Base-by-base conservation (phyloP, 139 green algal genomes). In the Chlorokybus atmophyticus region DNA sequence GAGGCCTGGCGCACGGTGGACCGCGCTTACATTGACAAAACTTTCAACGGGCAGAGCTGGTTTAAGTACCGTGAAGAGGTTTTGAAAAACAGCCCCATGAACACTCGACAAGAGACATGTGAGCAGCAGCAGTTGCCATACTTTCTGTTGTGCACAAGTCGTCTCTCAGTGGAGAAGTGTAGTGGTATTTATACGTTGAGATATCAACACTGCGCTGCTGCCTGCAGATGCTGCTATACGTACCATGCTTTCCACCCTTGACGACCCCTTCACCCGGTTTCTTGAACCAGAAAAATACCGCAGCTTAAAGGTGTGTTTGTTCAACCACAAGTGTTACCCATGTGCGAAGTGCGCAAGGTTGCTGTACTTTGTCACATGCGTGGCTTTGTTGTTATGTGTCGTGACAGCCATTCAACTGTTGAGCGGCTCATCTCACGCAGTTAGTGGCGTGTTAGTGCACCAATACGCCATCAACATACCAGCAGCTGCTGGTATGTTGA, bases 251-350 rank as follows among this genome's bases (percentile, higher is more conserved):
- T 71, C 69, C 5, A 76, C 57, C 0, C 67, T 98, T 55, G 76
- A 85, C 51, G 90, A 98, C 70, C 90, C 90, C 27, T 98, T 97
- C 81, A 97, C 88, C 0, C 67, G 88, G 4, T 90, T 95, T 61
- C 70, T 97, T 25, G 82, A 86, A 54, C 90, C 88, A 1, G 69
- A 82, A 4, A 71, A 82, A 10, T 83, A 84, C 29, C 27, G 50
- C 3, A 75, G 69, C 3, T 55, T 92, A 26, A 60, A 75, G 40
- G 57, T 65, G n/a, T 10, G 35, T 44, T n/a, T n/a, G n/a, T n/a
- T n/a, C n/a, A n/a, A n/a, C n/a, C n/a, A n/a, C n/a, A n/a, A n/a
- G n/a, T n/a, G n/a, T n/a, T n/a, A n/a, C n/a, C n/a, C n/a, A n/a
- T n/a, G n/a, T n/a, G n/a, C n/a, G n/a, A n/a, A n/a, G n/a, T n/a